Base-by-base conservation (phyloP, 75 land plant species). In the Chamaecyparis obtusa region DNA sequence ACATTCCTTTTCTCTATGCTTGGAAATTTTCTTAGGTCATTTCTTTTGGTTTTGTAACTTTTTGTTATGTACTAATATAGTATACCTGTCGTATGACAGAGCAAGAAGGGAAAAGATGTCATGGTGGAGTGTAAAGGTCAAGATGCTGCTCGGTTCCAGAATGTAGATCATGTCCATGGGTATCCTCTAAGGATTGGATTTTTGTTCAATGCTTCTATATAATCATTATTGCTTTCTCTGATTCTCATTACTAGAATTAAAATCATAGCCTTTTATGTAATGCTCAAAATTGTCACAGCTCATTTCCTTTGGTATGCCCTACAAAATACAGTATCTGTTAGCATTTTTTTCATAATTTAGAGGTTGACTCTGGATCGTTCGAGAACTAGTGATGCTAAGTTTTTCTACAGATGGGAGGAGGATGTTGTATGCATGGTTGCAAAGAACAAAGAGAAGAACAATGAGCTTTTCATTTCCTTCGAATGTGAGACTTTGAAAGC, bases 51-150 rank as follows among this genome's bases (percentile, higher is more conserved):
- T 24, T 43, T 27, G 41, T 39, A 39, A 39, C 41, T 39, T 39
- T 39, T 39, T 39, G 27, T 48, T 55, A 39, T 85, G 17, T 11
- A 14, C 83, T 81, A n/a, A 81, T 30, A 44, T 44, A n/a, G 27
- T 16, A 81, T 81, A 81, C 51, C 33, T 36, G 8, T 33, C 43
- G 27, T 77, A 69, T 21, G 60, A 48, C 94, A 98, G 99, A 96
- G 89, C 33, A 93, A 94, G 87, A 93, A 88, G 90, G 97, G 96
- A 89, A 72, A 48, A 36, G 86, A 87, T 39, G 94, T 94, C 57
- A 90, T 98, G 24, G 97, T 98, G 77, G 99, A 98, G 92, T 95
- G 96, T 89, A 97, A 86, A 89, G 99, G 99, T 74, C 96, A 94
- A 85, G 99, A 98, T 93, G 98, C 98, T 86, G 97, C 99, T 87